Base-by-base conservation (phyloP, 2,329 filamentous ascomycete species). In the Phialocephala subalpina region DNA sequence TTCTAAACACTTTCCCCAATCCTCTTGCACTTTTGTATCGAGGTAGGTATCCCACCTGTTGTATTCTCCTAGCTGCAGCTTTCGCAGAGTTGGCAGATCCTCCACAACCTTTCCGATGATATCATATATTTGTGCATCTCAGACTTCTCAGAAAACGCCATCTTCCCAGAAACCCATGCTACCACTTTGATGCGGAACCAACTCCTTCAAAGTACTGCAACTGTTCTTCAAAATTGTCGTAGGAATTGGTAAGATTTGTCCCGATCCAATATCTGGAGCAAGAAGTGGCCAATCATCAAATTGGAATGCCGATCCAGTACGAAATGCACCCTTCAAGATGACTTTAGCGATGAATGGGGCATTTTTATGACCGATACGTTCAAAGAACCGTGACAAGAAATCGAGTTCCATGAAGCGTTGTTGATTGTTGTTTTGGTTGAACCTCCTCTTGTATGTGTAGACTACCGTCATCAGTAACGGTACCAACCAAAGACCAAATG, bases 341-440 rank as follows among this genome's bases (percentile, higher is more conserved):
- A 49, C 40, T 1, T 47, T 57, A 18, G 16, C 16, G 27, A 63
- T 45, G 2, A 33, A 3, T 0, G 52, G 25, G n/a, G 60, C 52
- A 12, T 49, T 63, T 16, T 35, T 12, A 3, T n/a, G 47, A n/a
- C 58, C 40, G 20, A 62, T 65, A 1, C 11, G 20, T 14, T 20
- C 18, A 20, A 61, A 40, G 27, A 61, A 65, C 20, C 52, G 33
- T 2, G 29, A 2, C 5, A 62, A 27, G 1, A 49, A 49, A 16
- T 65, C 63, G 22, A 40, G 36, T 2, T 12, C 27, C 4, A 62
- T 40, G 52, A 61, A 65, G 1, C 8, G 4, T 12, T 11, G 49
- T 18, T 62, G 27, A 20, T 16, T 6, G 11, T 33, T 25, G 7
- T 33, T 6, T 20, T 58, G 36, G n/a, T 65, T 62, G 18, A 9